These are phyloP conservation scores for Mycotypha africana DNA, from an alignment of 371 early-diverging fungal genomes.

Conservation along the genomic window DNA sequence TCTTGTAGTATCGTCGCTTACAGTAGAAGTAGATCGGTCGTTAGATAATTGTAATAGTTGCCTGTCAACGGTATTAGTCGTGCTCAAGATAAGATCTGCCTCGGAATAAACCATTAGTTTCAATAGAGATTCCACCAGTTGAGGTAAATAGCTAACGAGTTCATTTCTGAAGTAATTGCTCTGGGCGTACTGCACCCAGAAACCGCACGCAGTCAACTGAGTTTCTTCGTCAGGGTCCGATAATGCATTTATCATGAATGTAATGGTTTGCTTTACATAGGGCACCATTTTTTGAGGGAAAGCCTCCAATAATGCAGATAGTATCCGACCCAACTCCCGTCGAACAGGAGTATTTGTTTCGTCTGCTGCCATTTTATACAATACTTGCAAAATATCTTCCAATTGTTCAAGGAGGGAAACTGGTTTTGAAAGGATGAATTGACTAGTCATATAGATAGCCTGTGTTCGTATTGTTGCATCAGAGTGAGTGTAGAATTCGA, in stretches of 20 bases:
- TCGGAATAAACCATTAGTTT: slow-evolving; percentile 51
- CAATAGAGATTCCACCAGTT: no score
- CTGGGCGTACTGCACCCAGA: slow-evolving; percentile 89
- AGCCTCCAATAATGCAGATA: slow-evolving; percentile 6
- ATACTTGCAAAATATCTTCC: slow-evolving; percentile 1
- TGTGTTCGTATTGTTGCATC: slow-evolving; percentile 57
- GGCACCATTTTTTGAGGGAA: slow-evolving; percentile 60
- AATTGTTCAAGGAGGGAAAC: slow-evolving; percentile 43
- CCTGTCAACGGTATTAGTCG: no score
- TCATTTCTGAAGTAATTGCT: slow-evolving; percentile 59
- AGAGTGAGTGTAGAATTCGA: slow-evolving; percentile 60
- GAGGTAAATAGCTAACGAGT: background rate
- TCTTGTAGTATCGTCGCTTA: slow-evolving; percentile 61
- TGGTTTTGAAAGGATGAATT: slow-evolving; percentile 61
- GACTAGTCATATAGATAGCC: slow-evolving; percentile 69
- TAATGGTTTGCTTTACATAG: slow-evolving; percentile 67
- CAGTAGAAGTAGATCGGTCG: slow-evolving; percentile 44
- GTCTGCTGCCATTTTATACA: background rate
- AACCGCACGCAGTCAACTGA: slow-evolving; percentile 87
- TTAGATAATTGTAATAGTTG: slow-evolving; percentile 49
- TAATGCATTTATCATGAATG: slow-evolving; percentile 80
- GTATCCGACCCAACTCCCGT: slow-evolving; percentile 3
- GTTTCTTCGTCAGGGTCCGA: slow-evolving; percentile 62
- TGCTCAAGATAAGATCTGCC: slow-evolving; percentile 74
- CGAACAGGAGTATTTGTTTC: slow-evolving; percentile 4